Percentiles rank a stretch among this genome's conserved stretches.
Evolutionary conservation across 2,329 filamentous ascomycete genomes (phyloP).

Genomic region (Penicillium sp.): DNA sequence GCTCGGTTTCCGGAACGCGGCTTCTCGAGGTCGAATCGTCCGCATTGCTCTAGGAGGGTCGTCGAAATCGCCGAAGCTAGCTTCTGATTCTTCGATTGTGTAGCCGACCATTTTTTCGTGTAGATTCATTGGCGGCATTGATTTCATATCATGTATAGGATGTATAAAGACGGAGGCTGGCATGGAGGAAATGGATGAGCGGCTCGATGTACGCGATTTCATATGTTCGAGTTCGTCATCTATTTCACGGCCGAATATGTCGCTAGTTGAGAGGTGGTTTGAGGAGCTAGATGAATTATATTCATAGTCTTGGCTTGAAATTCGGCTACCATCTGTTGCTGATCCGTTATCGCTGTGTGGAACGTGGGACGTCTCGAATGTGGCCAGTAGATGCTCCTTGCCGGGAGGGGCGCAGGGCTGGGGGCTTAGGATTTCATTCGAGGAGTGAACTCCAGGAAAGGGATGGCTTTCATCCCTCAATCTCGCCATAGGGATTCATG

Average conservation of each 20-base stretch:
- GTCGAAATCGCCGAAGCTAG: slow-evolving; percentile 24
- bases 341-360: slow-evolving; percentile 8
- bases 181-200: slow-evolving; percentile 44
- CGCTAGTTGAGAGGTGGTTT: slow-evolving; percentile 28
- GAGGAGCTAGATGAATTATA: slow-evolving; percentile 38
- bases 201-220: slow-evolving; percentile 37
- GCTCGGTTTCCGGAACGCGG: slow-evolving; percentile 47
- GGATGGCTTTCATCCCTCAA: slow-evolving; percentile 13
- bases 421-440: slow-evolving; percentile 23
- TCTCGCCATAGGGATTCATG: slow-evolving; percentile 17
- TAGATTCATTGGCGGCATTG: slow-evolving; percentile 15
- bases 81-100: slow-evolving; percentile 21
- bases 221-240: slow-evolving; percentile 29
- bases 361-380: slow-evolving; percentile 20
- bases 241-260: slow-evolving; percentile 25
- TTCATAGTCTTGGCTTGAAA: slow-evolving; percentile 27
- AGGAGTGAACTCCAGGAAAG: slow-evolving; percentile 6
- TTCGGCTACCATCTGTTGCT: slow-evolving; percentile 20
- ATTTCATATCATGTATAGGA: slow-evolving; percentile 27
- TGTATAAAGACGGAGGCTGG: slow-evolving; percentile 41
- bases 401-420: slow-evolving; percentile 18
- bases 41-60: slow-evolving; percentile 23
- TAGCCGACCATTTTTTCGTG: slow-evolving; percentile 26
- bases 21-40: slow-evolving; percentile 35
- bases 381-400: slow-evolving; percentile 20